Evolutionary conservation across 129 eudicot genomes (phyloP), one percentile per base, ranked within the genome.

Genomic region (Lonicera japonica): DNA sequence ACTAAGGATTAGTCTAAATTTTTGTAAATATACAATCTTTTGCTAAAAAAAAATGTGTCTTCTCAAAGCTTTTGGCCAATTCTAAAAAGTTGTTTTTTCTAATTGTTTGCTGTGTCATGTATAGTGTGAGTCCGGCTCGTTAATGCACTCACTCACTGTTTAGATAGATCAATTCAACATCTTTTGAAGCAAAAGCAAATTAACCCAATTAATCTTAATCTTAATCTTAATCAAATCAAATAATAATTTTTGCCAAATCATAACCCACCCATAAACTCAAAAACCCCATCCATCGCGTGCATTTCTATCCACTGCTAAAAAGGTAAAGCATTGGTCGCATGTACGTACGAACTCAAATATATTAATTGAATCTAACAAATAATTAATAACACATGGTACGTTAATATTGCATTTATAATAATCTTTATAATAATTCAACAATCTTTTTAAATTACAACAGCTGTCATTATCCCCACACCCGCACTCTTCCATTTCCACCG

Each of bases 381-480:
- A 21, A 4, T 21, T 8, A 12, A 24, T 24, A 54, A 43, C 50
- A 10, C 50, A 43, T 43, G 50, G 13, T 8, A 10, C 50, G 16
- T 43, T 43, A 43, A 22, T 24, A 18, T 47, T 63, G 24, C 45
- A 50, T 47, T 41, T n/a, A 63, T n/a, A 39, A 45, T 63, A 39
- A 45, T 63, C 45, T 47, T 54, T 43, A 43, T 13, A 45, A 4
- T 1, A 21, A n/a, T n/a, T n/a, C 21, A 39, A 19, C 48, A 7
- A 56, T 24, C n/a, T n/a, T n/a, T 11, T n/a, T 20, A 51, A 16
- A 63, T 51, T 63, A 63, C 56, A 63, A 47, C 43, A 47, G 67
- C 57, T 47, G 67, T 63, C 13, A 63, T 13, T 47, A 10, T 14
- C 13, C 5, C 8, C 13, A 14, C 5, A 1, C 16, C 50, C 50